Conservation (phyloP, 306 rosid genomes). For the Abrus precatorius region DNA sequence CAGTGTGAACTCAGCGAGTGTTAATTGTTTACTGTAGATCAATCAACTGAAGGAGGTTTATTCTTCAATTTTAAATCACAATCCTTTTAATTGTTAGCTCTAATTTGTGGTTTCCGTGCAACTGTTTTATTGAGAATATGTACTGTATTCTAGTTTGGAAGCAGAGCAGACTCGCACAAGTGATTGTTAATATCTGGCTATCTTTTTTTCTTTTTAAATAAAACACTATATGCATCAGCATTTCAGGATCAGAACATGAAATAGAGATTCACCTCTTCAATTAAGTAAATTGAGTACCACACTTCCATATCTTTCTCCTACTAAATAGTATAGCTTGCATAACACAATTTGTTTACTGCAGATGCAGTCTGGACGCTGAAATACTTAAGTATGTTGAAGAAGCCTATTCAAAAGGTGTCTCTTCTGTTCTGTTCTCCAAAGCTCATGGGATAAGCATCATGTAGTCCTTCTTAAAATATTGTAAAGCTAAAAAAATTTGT, state of each 20-base stretch:
- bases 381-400: conserved; percentile 84
- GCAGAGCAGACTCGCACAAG: not conserved
- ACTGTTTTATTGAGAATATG: conserved; percentile 20
- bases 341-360: conserved; percentile 48
- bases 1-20: conserved; percentile 13
- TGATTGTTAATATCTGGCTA: conserved; percentile 6
- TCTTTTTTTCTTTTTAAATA: not conserved
- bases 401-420: conserved; percentile 92
- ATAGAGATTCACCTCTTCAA: conserved; percentile 4
- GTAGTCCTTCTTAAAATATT: too few species aligned
- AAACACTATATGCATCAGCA: not conserved
- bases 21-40: conserved; percentile 20
- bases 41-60: conserved; percentile 6
- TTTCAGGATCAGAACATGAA: conserved; percentile 7
- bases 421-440: conserved; percentile 56
- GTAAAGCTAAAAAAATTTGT: too few species aligned
- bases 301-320: too few species aligned
- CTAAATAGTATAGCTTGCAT: too few species aligned
- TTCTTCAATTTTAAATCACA: conserved; percentile 1
- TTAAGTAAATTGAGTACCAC: conserved; percentile 27
- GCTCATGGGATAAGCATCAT: too few species aligned
- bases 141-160: not conserved
- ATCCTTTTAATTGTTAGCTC: conserved; percentile 9
- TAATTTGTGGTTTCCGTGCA: conserved; percentile 33
- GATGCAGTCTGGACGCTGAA: conserved; percentile 83